Conservation (phyloP, 495 filamentous ascomycete genomes). For the Tirmania nivea region DNA sequence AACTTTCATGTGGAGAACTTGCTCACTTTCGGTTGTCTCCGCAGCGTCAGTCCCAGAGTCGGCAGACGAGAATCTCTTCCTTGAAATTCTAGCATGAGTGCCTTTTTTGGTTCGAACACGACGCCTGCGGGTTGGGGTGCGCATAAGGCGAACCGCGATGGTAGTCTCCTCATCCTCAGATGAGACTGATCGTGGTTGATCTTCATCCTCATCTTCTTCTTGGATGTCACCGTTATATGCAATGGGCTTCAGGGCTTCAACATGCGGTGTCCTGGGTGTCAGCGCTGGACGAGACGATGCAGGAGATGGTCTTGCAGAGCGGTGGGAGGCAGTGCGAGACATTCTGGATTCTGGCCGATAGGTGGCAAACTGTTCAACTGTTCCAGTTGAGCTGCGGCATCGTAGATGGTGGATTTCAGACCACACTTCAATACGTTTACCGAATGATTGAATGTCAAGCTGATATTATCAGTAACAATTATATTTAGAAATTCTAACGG, state of each 20-base stretch:
- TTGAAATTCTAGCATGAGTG: conserved; percentile 15
- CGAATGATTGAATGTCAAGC: conserved; percentile 79
- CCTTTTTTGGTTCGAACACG: conserved; percentile 8
- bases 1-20: neutral
- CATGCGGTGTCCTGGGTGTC: neutral
- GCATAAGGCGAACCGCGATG: conserved; percentile 2
- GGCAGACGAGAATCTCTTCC: conserved; percentile 5
- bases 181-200: conserved; percentile 23
- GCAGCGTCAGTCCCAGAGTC: conserved; percentile 13
- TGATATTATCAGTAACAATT: neutral
- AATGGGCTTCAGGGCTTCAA: neutral
- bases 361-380: conserved; percentile 1
- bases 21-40: conserved; percentile 9
- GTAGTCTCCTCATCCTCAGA: conserved; percentile 14
- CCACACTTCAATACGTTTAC: conserved; percentile 71
- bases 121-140: conserved; percentile 5
- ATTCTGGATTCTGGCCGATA: neutral
- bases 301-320: neutral
- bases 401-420: conserved; percentile 53
- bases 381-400: conserved; percentile 17
- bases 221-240: conserved; percentile 20
- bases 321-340: neutral
- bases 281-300: neutral
- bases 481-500: neutral
- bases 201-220: conserved; percentile 28